phyloP scores from a whole-genome alignment of 352 stramenopile species.

The Phytophthora citrophthora region DNA sequence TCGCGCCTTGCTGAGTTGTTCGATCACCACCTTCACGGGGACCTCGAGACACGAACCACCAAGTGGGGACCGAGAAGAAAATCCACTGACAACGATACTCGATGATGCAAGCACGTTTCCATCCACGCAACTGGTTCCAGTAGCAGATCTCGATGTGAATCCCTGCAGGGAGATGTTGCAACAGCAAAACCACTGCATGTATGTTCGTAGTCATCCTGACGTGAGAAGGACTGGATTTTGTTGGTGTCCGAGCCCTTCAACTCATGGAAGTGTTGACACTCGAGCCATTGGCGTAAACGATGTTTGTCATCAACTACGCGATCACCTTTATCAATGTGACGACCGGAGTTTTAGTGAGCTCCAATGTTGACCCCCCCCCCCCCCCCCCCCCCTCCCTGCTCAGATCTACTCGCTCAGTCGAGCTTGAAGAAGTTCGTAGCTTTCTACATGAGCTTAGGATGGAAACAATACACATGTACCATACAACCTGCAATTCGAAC shows the following conservation, averaged over 20 bases:
- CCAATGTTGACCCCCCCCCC: too few species aligned
- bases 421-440: too few species aligned
- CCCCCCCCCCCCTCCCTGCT: too few species aligned
- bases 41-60: constrained; percentile 2
- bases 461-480: too few species aligned
- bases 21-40: constrained; percentile 1
- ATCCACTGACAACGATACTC: constrained; percentile 6
- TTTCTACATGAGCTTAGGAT: too few species aligned
- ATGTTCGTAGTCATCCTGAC: background rate
- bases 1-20: constrained; percentile 1
- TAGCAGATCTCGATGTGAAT: constrained; percentile 4
- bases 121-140: background rate
- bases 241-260: background rate
- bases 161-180: background rate
- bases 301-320: background rate
- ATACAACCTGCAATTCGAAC: too few species aligned
- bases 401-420: too few species aligned
- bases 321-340: constrained; percentile 7
- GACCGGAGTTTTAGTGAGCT: background rate
- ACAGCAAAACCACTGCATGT: too few species aligned
- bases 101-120: too few species aligned
- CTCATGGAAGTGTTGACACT: background rate
- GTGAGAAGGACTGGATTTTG: constrained; percentile 13
- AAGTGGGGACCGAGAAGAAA: constrained; percentile 28
- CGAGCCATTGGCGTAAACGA: constrained; percentile 5